Evolutionary conservation across 805 yeast species (phyloP), one percentile per base, ranked within the genome.

Genomic region (Ogataea neopini): DNA sequence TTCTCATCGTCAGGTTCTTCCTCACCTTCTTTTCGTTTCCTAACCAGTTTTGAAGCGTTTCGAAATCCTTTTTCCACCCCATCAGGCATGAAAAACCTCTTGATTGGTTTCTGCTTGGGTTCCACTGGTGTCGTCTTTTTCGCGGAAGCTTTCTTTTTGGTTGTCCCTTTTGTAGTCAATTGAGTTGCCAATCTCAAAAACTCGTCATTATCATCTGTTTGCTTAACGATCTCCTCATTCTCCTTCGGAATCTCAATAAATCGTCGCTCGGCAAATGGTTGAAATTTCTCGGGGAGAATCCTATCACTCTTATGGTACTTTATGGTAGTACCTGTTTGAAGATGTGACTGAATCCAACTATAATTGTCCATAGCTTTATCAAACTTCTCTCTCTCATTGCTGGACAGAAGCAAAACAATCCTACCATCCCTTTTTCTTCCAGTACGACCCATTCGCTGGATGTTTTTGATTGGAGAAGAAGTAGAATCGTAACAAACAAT

Each of bases 361-460:
- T 94, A 92, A 22, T 90, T 94, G 23, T 77, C 84, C 86, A 88
- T 81, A 0, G 98, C 91, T 55, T 83, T 80, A 38, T 86, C 87
- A 62, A 88, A 88, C 61, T 92, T 95, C 5, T 68, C 59, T 46
- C 84, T 80, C 66, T 94, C 99, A 53, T 81, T 81, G 10, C 85
- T 77, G 7, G 96, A 80, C 58, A 92, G 80, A 4, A 94, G 66
- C 30, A 91, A 67, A 3, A 88, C 69, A 1, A 94, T 87, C 49
- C 77, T 79, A 34, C 99, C 99, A 57, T 87, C 89, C 57, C 97
- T 73, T 61, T 89, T 88, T 68, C 99, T 83, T 15, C 99, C 99
- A 0, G 99, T 94, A 69, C 99, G 81, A 22, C 99, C 99, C 95
- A 94, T 89, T 57, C 99, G 72, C 64, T 94, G 99, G 34, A 94